phyloP scores from a whole-genome alignment of 192 early-diverging fungal genomes.

The Coemansia pectinata region DNA sequence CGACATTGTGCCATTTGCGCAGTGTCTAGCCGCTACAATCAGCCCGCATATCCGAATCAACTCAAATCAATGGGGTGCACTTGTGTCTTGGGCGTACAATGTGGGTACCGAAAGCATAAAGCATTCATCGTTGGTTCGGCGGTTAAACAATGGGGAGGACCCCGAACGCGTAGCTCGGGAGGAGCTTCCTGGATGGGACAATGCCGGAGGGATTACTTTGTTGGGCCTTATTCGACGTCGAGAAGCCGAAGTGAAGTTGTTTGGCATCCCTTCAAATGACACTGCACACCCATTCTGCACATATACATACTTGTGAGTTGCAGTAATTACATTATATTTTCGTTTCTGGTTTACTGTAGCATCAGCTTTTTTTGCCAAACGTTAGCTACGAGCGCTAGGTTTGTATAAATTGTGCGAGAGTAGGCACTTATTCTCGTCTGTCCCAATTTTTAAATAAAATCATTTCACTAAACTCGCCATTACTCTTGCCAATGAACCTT shows the following conservation, averaged over 20 bases:
- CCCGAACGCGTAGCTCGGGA: conserved; percentile 7
- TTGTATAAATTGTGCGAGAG: neutral
- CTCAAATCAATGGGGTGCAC: conserved; percentile 40
- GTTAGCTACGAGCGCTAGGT: neutral
- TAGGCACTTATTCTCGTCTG: no score
- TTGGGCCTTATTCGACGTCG: conserved; percentile 21
- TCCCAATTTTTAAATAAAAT: neutral
- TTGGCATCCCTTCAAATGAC: neutral
- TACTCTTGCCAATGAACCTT: neutral
- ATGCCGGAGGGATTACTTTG: conserved; percentile 7
- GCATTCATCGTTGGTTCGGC: conserved; percentile 12
- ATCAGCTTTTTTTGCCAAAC: neutral
- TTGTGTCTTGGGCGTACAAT: conserved; percentile 38
- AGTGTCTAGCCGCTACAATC: conserved; percentile 5
- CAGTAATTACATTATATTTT: neutral
- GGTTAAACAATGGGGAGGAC: conserved; percentile 21
- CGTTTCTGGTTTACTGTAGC: neutral
- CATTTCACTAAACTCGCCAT: neutral
- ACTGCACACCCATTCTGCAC: conserved; percentile 10
- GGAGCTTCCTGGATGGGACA: conserved; percentile 29
- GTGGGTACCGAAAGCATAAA: conserved; percentile 19
- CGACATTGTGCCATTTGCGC: conserved; percentile 23
- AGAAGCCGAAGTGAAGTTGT: conserved; percentile 10
- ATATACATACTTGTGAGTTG: neutral
- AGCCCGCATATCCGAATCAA: conserved; percentile 8